These are phyloP conservation scores for Kazachstania martiniae DNA, from an alignment of 805 yeast species.

Conservation along the genomic window DNA sequence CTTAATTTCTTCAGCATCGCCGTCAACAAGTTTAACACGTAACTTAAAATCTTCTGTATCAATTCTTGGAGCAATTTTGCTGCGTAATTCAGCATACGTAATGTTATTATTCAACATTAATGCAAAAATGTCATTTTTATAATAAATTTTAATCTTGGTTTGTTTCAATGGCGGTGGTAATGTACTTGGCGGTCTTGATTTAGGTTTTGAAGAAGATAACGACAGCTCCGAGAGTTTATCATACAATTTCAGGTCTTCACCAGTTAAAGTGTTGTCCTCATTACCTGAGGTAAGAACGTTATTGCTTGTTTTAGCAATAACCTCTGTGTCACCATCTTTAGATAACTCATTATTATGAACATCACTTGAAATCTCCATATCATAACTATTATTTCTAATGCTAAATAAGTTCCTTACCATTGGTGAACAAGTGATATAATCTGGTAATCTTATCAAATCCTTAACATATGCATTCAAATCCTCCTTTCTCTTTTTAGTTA, in stretches of 20 bases:
- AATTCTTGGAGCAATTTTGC: conserved; percentile 42
- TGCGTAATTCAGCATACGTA: conserved; percentile 38
- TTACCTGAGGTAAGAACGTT: background rate
- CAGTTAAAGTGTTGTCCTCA: conserved; percentile 18
- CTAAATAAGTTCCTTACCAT: conserved; percentile 66
- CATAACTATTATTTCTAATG: conserved; percentile 30
- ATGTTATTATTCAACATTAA: conserved; percentile 42
- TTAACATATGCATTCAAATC: conserved; percentile 48
- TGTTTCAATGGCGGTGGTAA: conserved; percentile 21
- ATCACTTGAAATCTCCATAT: conserved; percentile 6
- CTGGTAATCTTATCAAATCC: conserved; percentile 59
- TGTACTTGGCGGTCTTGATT: conserved; percentile 24
- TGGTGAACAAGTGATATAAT: conserved; percentile 57
- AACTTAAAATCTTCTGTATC: conserved; percentile 30
- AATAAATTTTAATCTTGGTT: conserved; percentile 60
- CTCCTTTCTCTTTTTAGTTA: conserved; percentile 42
- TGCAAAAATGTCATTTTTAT: conserved; percentile 74
- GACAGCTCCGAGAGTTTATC: conserved; percentile 22
- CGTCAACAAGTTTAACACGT: conserved; percentile 25
- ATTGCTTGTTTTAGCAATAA: conserved; percentile 4
- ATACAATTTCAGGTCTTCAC: conserved; percentile 23
- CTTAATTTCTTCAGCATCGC: conserved; percentile 25
- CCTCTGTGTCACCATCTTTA: conserved; percentile 7
- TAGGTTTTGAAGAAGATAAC: conserved; percentile 8
- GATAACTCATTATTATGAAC: background rate